These are phyloP conservation scores for Heteromeles arbutifolia DNA, from an alignment of 306 rosid species.

Conservation along the genomic window DNA sequence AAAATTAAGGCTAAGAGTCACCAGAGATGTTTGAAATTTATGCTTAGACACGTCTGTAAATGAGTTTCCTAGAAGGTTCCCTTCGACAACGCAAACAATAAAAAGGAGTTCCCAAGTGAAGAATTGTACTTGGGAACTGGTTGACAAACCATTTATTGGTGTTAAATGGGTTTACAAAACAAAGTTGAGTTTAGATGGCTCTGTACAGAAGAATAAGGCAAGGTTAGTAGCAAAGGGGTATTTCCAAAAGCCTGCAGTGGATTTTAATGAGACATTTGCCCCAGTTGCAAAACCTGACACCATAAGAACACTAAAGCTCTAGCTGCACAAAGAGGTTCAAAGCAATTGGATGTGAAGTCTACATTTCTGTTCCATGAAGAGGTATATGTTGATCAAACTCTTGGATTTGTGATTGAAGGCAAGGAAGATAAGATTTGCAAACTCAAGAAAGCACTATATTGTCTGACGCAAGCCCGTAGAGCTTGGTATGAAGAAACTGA, in stretches of 20 bases:
- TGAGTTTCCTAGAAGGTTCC: too few relatives aligned
- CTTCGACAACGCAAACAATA: too few relatives aligned
- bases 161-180: not conserved
- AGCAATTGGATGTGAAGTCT: not conserved
- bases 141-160: not conserved
- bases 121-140: not conserved
- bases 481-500: too few relatives aligned
- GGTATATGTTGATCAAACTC: not conserved
- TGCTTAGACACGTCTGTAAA: too few relatives aligned
- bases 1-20: too few relatives aligned
- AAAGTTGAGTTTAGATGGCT: not conserved
- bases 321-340: not conserved
- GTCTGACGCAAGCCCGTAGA: not conserved
- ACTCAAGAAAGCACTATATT: not conserved
- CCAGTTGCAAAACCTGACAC: not conserved
- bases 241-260: not conserved
- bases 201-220: not conserved
- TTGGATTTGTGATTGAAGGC: not conserved
- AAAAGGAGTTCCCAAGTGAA: too few relatives aligned
- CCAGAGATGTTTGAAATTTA: too few relatives aligned
- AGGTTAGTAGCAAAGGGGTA: not conserved
- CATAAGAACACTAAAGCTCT: not conserved
- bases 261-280: not conserved
- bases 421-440: not conserved
- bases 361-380: not conserved